Evolutionary conservation across 345 rosid species (phyloP).

Genomic region (Sonneratia caseolaris): DNA sequence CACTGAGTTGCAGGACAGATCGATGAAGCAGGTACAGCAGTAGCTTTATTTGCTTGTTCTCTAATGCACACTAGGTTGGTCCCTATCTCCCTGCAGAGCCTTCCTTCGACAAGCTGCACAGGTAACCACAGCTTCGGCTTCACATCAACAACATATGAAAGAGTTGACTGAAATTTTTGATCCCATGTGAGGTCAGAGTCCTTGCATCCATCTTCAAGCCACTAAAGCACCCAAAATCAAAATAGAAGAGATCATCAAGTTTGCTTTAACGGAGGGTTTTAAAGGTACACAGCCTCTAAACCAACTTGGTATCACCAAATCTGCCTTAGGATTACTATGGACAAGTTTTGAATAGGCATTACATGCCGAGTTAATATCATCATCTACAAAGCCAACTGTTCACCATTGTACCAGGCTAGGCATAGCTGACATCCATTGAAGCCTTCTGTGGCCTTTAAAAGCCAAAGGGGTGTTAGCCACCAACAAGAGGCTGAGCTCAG

Average conservation of each 20-base stretch:
- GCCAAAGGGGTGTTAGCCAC: background rate
- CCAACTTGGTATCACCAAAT: background rate
- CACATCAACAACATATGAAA: constrained; percentile 53
- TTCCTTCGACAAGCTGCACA: constrained; percentile 65
- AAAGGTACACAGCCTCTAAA: background rate
- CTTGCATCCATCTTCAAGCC: background rate
- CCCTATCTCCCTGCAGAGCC: constrained; percentile 59
- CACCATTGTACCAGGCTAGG: too few species aligned
- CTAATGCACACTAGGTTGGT: constrained; percentile 55
- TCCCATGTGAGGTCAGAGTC: constrained; percentile 1
- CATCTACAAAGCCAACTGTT: too few species aligned
- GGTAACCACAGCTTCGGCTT: constrained; percentile 87
- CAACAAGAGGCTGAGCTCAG: background rate
- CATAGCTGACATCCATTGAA: too few species aligned
- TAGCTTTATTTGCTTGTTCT: constrained; percentile 48
- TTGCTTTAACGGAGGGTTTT: background rate
- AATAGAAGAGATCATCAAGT: background rate
- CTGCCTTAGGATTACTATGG: background rate
- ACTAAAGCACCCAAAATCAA: background rate
- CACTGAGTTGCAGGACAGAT: constrained; percentile 9
- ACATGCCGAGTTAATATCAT: too few species aligned
- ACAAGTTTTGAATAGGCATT: too few species aligned
- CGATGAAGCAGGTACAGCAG: background rate
- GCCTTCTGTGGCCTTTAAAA: background rate
- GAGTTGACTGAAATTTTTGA: constrained; percentile 44